These are phyloP conservation scores for Vanrija pseudolonga DNA, from an alignment of 1,284 basidiomycete genomes.

Conservation along the genomic window DNA sequence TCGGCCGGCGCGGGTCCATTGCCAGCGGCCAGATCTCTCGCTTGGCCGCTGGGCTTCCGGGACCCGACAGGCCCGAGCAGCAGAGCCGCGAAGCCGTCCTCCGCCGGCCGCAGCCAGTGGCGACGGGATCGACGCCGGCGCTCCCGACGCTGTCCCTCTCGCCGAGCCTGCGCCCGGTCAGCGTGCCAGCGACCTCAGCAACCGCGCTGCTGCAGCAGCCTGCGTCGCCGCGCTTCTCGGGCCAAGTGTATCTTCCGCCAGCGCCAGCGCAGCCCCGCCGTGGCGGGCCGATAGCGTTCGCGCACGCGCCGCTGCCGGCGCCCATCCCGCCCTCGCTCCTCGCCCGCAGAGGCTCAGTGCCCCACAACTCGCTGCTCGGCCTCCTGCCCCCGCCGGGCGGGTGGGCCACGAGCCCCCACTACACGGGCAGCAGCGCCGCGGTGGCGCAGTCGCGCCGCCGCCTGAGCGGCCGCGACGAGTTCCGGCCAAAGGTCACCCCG, in stretches of 20 bases:
- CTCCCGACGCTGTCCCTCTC: too few relatives aligned
- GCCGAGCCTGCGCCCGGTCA: background rate
- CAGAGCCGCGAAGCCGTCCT: background rate
- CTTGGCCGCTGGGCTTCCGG: slow-evolving; percentile 3
- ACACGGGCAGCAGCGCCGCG: too few relatives aligned
- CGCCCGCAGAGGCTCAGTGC: slow-evolving; percentile 19
- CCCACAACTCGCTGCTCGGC: background rate
- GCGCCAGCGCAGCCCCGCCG: background rate
- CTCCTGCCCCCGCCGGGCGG: background rate
- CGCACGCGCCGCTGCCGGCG: slow-evolving; percentile 18
- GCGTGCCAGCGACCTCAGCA: background rate
- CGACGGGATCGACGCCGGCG: background rate
- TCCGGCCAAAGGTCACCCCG: too few relatives aligned
- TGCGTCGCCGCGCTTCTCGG: background rate
- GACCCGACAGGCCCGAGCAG: background rate
- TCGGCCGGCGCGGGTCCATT: slow-evolving; percentile 12
- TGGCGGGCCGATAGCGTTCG: slow-evolving; percentile 20
- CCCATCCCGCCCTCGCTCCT: slow-evolving; percentile 30
- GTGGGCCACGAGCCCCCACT: background rate
- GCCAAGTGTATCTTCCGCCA: slow-evolving; percentile 2
- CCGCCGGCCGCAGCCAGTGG: background rate
- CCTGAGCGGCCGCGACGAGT: too few relatives aligned
- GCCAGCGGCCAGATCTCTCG: slow-evolving; percentile 14
- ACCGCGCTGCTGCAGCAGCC: too few relatives aligned
- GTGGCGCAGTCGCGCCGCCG: too few relatives aligned